Evolutionary conservation across 1,139 yeast genomes (phyloP).

Genomic region (Trichomonascaceae sp.): DNA sequence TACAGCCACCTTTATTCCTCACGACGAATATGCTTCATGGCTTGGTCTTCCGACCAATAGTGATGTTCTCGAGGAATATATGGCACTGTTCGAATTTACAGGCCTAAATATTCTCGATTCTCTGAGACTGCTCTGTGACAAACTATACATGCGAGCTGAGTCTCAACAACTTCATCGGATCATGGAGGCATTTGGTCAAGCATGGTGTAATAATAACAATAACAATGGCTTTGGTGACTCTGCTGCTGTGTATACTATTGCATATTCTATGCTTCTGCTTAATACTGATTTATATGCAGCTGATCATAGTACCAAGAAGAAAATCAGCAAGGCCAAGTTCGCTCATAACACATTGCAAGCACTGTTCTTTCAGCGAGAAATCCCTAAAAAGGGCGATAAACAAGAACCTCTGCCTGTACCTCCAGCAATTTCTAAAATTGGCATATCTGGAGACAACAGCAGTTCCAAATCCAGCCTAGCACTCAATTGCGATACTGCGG

Average conservation of each 20-base stretch:
- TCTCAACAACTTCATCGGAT: constrained; percentile 75
- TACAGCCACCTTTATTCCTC: constrained; percentile 18
- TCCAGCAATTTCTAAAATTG: neutral
- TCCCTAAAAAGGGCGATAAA: neutral
- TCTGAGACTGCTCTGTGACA: constrained; percentile 56
- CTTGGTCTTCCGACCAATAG: constrained; percentile 22
- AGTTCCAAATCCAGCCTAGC: constrained; percentile 1
- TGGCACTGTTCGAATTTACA: constrained; percentile 28
- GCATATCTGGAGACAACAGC: neutral
- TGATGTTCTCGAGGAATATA: constrained; percentile 24
- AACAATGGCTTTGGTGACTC: constrained; percentile 45
- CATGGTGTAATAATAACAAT: constrained; percentile 53
- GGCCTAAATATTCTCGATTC: constrained; percentile 38
- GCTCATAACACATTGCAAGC: constrained; percentile 27
- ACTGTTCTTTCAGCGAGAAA: constrained; percentile 11
- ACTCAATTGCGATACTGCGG: constrained; percentile 6
- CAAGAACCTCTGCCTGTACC: neutral
- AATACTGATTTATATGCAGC: constrained; percentile 42
- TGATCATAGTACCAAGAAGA: constrained; percentile 30
- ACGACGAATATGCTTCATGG: constrained; percentile 30
- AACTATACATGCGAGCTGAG: constrained; percentile 70
- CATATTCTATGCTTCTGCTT: constrained; percentile 64
- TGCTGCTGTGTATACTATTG: constrained; percentile 63
- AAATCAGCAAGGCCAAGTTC: constrained; percentile 31
- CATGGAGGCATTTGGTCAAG: constrained; percentile 59